A percentile compares a stretch with the other conserved stretches of the same genome.
These are phyloP conservation scores for Aspergillus sp. DNA, from an alignment of 2,329 filamentous ascomycete species.

Conservation along the genomic window DNA sequence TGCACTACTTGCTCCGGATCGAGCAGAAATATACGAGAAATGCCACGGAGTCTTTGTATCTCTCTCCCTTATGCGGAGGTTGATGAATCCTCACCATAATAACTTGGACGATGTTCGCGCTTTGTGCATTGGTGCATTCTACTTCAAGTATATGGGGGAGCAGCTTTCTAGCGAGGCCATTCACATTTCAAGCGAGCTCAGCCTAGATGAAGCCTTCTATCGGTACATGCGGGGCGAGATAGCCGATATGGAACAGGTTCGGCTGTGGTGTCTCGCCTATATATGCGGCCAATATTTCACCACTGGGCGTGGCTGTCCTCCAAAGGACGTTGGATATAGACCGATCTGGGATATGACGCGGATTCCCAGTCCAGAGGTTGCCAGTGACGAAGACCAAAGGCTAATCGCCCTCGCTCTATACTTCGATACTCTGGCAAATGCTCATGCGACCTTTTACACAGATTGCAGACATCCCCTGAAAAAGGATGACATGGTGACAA, in stretches of 20 bases:
- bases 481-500: slow-evolving; percentile 46
- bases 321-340: slow-evolving; percentile 53
- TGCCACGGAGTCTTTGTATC: slow-evolving; percentile 55
- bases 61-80: slow-evolving; percentile 46
- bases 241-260: slow-evolving; percentile 45
- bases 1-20: slow-evolving; percentile 53
- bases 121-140: slow-evolving; percentile 58
- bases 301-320: slow-evolving; percentile 56
- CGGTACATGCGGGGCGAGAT: slow-evolving; percentile 41
- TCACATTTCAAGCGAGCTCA: slow-evolving; percentile 53
- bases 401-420: slow-evolving; percentile 55
- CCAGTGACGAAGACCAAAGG: slow-evolving; percentile 50
- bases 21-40: slow-evolving; percentile 48
- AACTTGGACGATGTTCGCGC: slow-evolving; percentile 56
- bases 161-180: slow-evolving; percentile 56
- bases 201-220: slow-evolving; percentile 50
- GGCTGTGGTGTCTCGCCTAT: slow-evolving; percentile 60
- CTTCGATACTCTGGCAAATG: slow-evolving; percentile 52
- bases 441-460: slow-evolving; percentile 53
- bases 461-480: slow-evolving; percentile 51
- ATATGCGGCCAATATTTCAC: slow-evolving; percentile 63
- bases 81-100: slow-evolving; percentile 56
- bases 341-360: slow-evolving; percentile 55
- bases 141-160: slow-evolving; percentile 60
- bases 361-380: slow-evolving; percentile 44